Percentiles rank a stretch among this genome's conserved stretches.
Conservation (phyloP, 805 yeast species). For the Nakazawaea ambrosiae region DNA sequence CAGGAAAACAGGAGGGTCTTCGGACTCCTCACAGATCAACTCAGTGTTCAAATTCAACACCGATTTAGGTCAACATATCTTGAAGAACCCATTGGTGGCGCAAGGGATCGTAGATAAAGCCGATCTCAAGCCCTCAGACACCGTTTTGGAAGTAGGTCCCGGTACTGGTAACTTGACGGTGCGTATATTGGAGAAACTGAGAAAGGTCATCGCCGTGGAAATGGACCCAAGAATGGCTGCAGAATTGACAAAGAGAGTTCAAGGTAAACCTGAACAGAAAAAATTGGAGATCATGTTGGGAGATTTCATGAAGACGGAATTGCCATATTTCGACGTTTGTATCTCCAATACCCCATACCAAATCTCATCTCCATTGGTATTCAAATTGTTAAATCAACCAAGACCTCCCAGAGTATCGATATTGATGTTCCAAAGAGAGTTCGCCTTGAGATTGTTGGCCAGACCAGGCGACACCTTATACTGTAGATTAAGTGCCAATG, state of each 20-base stretch:
- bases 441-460: conserved; percentile 87
- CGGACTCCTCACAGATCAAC: conserved; percentile 65
- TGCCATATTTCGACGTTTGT: conserved; percentile 93
- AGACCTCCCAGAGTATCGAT: conserved; percentile 92
- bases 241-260: conserved; percentile 93
- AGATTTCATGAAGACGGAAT: conserved; percentile 91
- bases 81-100: conserved; percentile 93
- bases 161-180: conserved; percentile 98
- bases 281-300: conserved; percentile 89
- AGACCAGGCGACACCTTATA: conserved; percentile 94
- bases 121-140: conserved; percentile 83
- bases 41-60: conserved; percentile 96
- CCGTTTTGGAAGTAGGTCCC: conserved; percentile 95
- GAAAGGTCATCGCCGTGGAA: conserved; percentile 92
- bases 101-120: conserved; percentile 99
- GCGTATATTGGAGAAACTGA: conserved; percentile 83
- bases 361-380: conserved; percentile 93
- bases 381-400: conserved; percentile 84
- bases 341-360: conserved; percentile 97
- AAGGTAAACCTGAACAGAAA: conserved; percentile 90
- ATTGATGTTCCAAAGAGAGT: conserved; percentile 96
- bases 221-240: conserved; percentile 99
- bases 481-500: conserved; percentile 91
- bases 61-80: conserved; percentile 92
- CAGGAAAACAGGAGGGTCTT: conserved; percentile 38